Evolutionary conservation across 352 stramenopile species (phyloP), one percentile per base, ranked within the genome.

Genomic region (Phytophthora nicotianae): DNA sequence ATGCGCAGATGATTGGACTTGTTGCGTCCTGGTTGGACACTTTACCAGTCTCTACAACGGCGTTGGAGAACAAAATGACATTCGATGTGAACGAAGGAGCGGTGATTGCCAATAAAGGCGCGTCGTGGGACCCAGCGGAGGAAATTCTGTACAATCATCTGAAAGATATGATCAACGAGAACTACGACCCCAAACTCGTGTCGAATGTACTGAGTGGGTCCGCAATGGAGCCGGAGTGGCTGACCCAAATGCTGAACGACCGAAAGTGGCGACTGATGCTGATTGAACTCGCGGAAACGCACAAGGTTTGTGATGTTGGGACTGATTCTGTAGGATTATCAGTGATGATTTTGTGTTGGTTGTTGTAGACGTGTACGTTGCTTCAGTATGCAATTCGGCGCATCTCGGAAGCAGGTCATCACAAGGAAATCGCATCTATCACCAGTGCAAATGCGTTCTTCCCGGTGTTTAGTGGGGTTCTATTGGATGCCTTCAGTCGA

Each of bases 371-470:
- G 1, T 96, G 87, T 47, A 91, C 74, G 40, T 66, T 96, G 24
- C 65, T 96, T 5, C 87, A 96, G 50, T 96, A 96, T 55, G 87
- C 87, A 1, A 93, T 96, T 41, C 81, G 85, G 43, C 78, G 85
- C 10, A 96, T 96, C 51, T 96, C 87, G 0, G 85, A 92, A 49
- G 87, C 87, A 27, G 87, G 87, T 0, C 81, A 96, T 45, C 87
- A 96, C 77, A 94, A 96, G 53, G 87, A 96, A 48, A 93, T 96
- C 50, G 87, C 87, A 3, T 94, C 87, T 0, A 93, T 92, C 29
- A 82, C 85, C 13, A 93, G 83, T 46, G 87, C 87, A 5, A 92
- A 91, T 54, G 82, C 85, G 6, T 91, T 96, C 48, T 96, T 96
- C 56, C 77, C 85, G 23, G 87, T 96, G 20, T 96, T 94, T 57